These are phyloP conservation scores for Pyrenopolyporus hunteri DNA, from an alignment of 495 filamentous ascomycete species.

Conservation along the genomic window DNA sequence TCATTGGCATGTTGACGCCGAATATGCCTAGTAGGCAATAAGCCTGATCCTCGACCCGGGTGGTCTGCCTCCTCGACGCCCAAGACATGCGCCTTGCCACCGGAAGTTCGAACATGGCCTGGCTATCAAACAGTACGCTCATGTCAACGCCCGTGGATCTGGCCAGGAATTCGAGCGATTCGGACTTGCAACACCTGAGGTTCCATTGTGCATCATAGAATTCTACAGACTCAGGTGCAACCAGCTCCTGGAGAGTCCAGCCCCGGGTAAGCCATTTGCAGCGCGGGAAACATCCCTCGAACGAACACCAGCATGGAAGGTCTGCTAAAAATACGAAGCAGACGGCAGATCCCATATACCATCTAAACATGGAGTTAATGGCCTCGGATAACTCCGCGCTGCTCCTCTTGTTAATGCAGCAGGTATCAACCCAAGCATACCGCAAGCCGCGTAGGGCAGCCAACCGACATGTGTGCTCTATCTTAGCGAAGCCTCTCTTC, in stretches of 20 bases:
- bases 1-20: slow-evolving; percentile 38
- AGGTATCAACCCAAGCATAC: slow-evolving; percentile 49
- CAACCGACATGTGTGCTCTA: slow-evolving; percentile 24
- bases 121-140: background rate
- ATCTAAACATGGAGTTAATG: slow-evolving; percentile 53
- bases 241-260: slow-evolving; percentile 49
- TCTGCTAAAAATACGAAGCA: slow-evolving; percentile 53
- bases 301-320: slow-evolving; percentile 23
- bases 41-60: slow-evolving; percentile 32
- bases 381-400: slow-evolving; percentile 53
- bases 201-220: slow-evolving; percentile 40
- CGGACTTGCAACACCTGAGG: background rate
- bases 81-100: slow-evolving; percentile 35
- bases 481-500: slow-evolving; percentile 28
- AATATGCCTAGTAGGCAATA: slow-evolving; percentile 39
- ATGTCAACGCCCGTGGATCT: slow-evolving; percentile 16
- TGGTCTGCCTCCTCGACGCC: slow-evolving; percentile 30
- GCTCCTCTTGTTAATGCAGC: slow-evolving; percentile 54
- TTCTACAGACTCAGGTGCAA: slow-evolving; percentile 39
- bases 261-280: slow-evolving; percentile 48
- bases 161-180: slow-evolving; percentile 9
- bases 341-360: slow-evolving; percentile 44
- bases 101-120: slow-evolving; percentile 1
- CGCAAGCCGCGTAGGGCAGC: background rate
- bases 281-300: background rate